Conservation (phyloP, 73 alveolate species). For the Paramecium sonneborni region DNA sequence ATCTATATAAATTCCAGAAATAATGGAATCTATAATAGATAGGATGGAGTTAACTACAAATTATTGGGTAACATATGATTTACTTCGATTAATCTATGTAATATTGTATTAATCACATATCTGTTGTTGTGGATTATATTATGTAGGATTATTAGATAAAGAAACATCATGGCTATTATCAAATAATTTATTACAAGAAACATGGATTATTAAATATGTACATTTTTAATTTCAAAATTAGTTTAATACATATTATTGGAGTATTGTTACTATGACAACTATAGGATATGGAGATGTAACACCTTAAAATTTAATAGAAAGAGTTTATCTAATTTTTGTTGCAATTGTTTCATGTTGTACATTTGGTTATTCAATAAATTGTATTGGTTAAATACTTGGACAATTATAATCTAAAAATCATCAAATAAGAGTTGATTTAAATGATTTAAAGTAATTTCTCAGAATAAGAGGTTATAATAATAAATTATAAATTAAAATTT, state of each 20-base stretch:
- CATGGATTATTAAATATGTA: conserved; percentile 39
- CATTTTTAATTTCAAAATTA: neutral
- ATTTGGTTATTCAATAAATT: conserved; percentile 55
- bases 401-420: neutral
- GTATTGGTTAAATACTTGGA: conserved; percentile 53
- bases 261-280: conserved; percentile 64
- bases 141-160: conserved; percentile 3
- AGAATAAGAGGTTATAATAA: conserved; percentile 39
- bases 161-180: conserved; percentile 4
- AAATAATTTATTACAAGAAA: neutral
- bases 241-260: conserved; percentile 52
- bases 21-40: neutral
- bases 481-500: neutral
- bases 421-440: conserved; percentile 34
- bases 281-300: conserved; percentile 67
- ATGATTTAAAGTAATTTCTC: neutral
- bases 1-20: neutral
- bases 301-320: conserved; percentile 47
- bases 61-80: neutral
- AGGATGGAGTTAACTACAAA: conserved; percentile 40
- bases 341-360: conserved; percentile 65
- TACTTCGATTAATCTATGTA: neutral
- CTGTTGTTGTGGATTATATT: conserved; percentile 28
- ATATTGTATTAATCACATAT: neutral
- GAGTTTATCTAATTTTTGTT: conserved; percentile 23